Base-by-base conservation (phyloP, 257 asterid species). In the Nicotiana noctiflora region DNA sequence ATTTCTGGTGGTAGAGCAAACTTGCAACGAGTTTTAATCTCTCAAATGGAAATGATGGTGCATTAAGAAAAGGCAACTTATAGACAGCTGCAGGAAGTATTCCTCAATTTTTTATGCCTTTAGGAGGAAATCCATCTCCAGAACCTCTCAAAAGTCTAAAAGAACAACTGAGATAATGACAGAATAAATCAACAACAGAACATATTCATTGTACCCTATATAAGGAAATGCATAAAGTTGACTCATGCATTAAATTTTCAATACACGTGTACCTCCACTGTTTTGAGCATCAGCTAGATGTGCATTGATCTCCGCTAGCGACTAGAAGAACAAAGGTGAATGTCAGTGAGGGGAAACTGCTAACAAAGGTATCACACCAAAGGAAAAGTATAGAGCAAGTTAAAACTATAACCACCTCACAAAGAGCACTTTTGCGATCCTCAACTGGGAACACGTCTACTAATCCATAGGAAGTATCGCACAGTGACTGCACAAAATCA, bases 371-470 rank as follows among this genome's bases (percentile, higher is more conserved):
- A 27, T 34, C 66, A 65, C 56, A 76, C 14, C 17, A 79, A 63
- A 76, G 31, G 29, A 80, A 68, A 79, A 75, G 23, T 76, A 23
- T 53, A 67, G 64, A 82, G 55, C 15, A 83, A 67, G 40, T 57
- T 63, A 62, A 61, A 75, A 85, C 34, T 56, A 79, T 63, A 82
- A 82, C 81, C 85, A 95, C 99, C 99, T 96, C 99, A 72, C 89
- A 82, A 80, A 96, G 98, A 83, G 97, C 98, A 80, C 92, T 80
- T 89, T 92, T 96, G 65, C 99, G 94, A 81, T 94, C 99, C 84
- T 92, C 98, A 81, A 91, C 81, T 23, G 99, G 99, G 87, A 96
- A 96, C 78, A 96, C 92, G 85, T 96, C 99, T 83, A 96, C 98
- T 75, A 96, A 91, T 82, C 95, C 97, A 82, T 89, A 96, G 65